Conservation (phyloP, 2,329 filamentous ascomycete genomes). For the Mycosphaerella arachidis region DNA sequence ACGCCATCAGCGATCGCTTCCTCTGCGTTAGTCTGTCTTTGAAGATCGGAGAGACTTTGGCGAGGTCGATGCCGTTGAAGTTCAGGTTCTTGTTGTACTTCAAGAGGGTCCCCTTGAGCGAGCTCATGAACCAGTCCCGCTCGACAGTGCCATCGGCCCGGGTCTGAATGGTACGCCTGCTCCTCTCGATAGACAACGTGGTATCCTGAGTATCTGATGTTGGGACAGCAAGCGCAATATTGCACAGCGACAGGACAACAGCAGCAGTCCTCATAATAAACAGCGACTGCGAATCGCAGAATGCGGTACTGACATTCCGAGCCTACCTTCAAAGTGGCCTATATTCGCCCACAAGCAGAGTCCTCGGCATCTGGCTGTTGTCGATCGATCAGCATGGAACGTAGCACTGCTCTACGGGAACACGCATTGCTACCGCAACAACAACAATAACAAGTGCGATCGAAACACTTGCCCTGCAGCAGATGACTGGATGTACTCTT, state of each 20-base stretch:
- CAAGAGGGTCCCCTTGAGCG: not conserved
- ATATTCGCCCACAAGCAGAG: no score
- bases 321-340: no score
- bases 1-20: conserved; percentile 17
- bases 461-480: not conserved
- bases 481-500: not conserved
- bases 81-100: conserved; percentile 17
- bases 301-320: not conserved
- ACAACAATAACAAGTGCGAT: not conserved
- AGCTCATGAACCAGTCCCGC: not conserved
- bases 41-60: conserved; percentile 6
- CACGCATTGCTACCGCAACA: not conserved
- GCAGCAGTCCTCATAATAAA: conserved; percentile 10
- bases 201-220: conserved; percentile 6
- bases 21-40: conserved; percentile 8
- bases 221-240: conserved; percentile 20
- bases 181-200: conserved; percentile 10
- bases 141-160: conserved; percentile 15
- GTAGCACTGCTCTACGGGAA: no score
- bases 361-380: not conserved
- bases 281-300: not conserved
- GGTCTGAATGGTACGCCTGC: conserved; percentile 11
- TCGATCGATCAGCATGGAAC: not conserved
- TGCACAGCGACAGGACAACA: conserved; percentile 14
- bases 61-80: conserved; percentile 6